Evolutionary conservation across 2,329 filamentous ascomycete species (phyloP).

Genomic region (Fusarium nanum): DNA sequence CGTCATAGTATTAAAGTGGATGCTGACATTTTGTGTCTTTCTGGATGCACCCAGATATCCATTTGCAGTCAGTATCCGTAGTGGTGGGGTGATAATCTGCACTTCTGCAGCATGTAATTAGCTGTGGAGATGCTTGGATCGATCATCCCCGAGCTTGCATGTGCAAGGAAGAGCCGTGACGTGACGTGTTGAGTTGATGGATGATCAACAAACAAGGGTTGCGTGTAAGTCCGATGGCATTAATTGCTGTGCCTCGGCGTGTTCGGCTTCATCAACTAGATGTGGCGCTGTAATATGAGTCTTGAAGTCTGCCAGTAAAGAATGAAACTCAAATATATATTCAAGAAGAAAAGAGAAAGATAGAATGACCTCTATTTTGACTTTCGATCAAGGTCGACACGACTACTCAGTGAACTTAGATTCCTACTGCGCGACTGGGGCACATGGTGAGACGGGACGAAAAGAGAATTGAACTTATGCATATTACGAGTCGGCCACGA

Average conservation of each 20-base stretch:
- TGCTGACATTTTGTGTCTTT: not conserved
- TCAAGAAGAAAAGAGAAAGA: not conserved
- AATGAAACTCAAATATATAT: not conserved
- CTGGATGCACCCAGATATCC: slow-evolving; percentile 24
- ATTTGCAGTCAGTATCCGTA: slow-evolving; percentile 20
- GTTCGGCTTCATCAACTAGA: not conserved
- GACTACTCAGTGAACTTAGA: not conserved
- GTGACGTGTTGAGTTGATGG: slow-evolving; percentile 20
- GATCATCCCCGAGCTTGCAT: slow-evolving; percentile 29
- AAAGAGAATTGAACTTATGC: slow-evolving; percentile 16
- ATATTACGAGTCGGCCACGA: slow-evolving; percentile 16
- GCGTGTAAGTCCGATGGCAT: slow-evolving; percentile 13
- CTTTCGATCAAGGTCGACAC: not conserved
- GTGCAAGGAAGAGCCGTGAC: slow-evolving; percentile 7
- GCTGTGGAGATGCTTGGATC: slow-evolving; percentile 35
- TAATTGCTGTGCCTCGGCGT: not conserved
- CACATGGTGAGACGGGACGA: slow-evolving; percentile 13
- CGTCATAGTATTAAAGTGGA: slow-evolving; percentile 8
- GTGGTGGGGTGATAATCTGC: slow-evolving; percentile 26
- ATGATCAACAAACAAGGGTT: slow-evolving; percentile 29
- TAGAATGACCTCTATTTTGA: not conserved
- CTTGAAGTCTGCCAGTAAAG: not conserved
- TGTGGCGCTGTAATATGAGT: not conserved
- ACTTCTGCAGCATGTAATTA: slow-evolving; percentile 34
- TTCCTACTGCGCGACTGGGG: not conserved